phyloP scores from a whole-genome alignment of 2,329 filamentous ascomycete genomes.

The Hypocreales sp. region DNA sequence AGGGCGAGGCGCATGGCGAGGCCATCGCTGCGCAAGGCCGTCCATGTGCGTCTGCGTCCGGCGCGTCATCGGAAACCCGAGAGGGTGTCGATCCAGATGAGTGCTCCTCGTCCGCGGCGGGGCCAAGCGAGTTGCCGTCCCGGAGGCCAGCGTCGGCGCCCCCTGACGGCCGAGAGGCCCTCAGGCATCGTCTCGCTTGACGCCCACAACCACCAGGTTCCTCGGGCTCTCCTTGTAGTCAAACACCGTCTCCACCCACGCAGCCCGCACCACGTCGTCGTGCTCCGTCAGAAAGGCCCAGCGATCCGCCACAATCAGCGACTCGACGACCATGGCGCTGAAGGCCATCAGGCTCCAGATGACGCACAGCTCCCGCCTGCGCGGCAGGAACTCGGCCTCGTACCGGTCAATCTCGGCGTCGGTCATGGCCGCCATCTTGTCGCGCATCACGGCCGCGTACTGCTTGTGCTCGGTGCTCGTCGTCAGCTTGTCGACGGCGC shows the following conservation, averaged over 20 bases:
- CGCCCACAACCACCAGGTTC: constrained; percentile 83
- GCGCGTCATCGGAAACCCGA: no score
- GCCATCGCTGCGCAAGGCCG: no score
- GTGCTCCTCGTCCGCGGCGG: no score
- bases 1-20: neutral
- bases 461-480: constrained; percentile 39
- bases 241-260: constrained; percentile 91
- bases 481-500: constrained; percentile 62
- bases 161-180: no score
- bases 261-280: constrained; percentile 47
- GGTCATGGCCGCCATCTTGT: constrained; percentile 51
- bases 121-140: no score
- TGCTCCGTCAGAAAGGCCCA: constrained; percentile 82
- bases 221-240: constrained; percentile 74
- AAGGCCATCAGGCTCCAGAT: constrained; percentile 96
- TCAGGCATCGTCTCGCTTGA: constrained; percentile 43
- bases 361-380: constrained; percentile 69
- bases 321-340: constrained; percentile 77
- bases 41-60: no score
- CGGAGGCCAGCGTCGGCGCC: neutral
- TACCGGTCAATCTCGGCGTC: constrained; percentile 65
- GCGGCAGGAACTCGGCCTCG: constrained; percentile 42
- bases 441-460: constrained; percentile 43
- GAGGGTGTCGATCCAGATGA: no score
- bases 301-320: constrained; percentile 76